Evolutionary conservation across 495 filamentous ascomycete genomes (phyloP).

Genomic region (Podospora appendiculata): DNA sequence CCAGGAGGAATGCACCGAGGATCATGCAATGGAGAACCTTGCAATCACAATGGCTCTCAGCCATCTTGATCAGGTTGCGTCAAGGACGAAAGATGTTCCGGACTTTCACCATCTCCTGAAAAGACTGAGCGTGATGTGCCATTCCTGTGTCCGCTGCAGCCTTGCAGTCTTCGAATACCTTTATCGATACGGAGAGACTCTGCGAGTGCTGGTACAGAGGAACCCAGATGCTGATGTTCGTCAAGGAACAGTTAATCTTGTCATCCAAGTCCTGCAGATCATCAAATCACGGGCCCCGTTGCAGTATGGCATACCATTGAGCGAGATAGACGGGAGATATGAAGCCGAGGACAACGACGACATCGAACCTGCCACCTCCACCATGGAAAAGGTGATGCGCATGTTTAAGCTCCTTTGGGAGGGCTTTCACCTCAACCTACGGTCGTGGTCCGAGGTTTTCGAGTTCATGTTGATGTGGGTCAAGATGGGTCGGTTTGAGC

Average conservation of each 20-base stretch:
- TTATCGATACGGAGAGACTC: conserved; percentile 39
- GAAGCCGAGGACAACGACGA: conserved; percentile 19
- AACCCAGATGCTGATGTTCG: conserved; percentile 56
- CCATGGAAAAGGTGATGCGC: conserved; percentile 26
- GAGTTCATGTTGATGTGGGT: conserved; percentile 56
- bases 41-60: conserved; percentile 62
- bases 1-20: conserved; percentile 36
- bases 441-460: conserved; percentile 79
- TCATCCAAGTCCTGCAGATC: conserved; percentile 46
- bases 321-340: background rate
- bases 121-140: conserved; percentile 46
- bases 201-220: conserved; percentile 61
- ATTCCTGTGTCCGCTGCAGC: conserved; percentile 49
- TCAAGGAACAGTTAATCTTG: conserved; percentile 44
- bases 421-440: conserved; percentile 44
- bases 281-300: conserved; percentile 37
- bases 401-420: conserved; percentile 50
- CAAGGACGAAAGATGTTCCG: conserved; percentile 60
- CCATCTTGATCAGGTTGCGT: conserved; percentile 72
- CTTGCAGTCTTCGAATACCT: conserved; percentile 59
- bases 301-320: conserved; percentile 27
- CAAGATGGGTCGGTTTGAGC: conserved; percentile 46
- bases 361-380: conserved; percentile 21
- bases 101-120: conserved; percentile 52
- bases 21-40: conserved; percentile 49